These are phyloP conservation scores for Cordyceps sp. DNA, from an alignment of 2,329 filamentous ascomycete species.

Conservation along the genomic window DNA sequence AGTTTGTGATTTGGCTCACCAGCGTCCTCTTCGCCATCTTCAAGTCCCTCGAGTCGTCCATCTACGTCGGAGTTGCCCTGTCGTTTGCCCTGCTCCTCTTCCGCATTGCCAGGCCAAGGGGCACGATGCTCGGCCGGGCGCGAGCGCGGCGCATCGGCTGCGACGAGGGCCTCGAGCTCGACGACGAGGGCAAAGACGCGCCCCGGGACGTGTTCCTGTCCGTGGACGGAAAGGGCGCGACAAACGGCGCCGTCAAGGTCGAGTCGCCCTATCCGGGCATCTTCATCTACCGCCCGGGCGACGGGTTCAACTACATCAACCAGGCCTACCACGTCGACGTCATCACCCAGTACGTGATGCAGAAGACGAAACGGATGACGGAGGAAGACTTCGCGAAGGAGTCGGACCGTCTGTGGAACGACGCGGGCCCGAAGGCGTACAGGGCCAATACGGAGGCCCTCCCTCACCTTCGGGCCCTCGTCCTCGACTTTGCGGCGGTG, in stretches of 20 bases:
- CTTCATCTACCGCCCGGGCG: conserved; percentile 33
- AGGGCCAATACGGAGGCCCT: conserved; percentile 13
- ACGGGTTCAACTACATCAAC: conserved; percentile 36
- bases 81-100: conserved; percentile 26
- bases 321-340: conserved; percentile 28
- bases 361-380: conserved; percentile 21
- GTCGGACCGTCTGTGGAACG: conserved; percentile 37
- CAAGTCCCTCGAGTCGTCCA: conserved; percentile 30
- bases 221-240: conserved; percentile 21
- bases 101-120: conserved; percentile 27
- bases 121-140: conserved; percentile 27
- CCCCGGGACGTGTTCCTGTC: conserved; percentile 22
- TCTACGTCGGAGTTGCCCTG: conserved; percentile 28
- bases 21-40: conserved; percentile 46
- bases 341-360: conserved; percentile 21
- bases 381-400: conserved; percentile 18
- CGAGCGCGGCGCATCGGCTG: conserved; percentile 6
- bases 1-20: conserved; percentile 58
- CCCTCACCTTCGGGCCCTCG: conserved; percentile 33
- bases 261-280: conserved; percentile 28
- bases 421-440: conserved; percentile 21
- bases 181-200: neutral
- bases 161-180: neutral
- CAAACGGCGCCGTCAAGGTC: conserved; percentile 26
- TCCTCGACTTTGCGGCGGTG: conserved; percentile 41